Evolutionary conservation across 306 rosid species (phyloP), one percentile per base, ranked within the genome.

Genomic region (Begonia peltatifolia): DNA sequence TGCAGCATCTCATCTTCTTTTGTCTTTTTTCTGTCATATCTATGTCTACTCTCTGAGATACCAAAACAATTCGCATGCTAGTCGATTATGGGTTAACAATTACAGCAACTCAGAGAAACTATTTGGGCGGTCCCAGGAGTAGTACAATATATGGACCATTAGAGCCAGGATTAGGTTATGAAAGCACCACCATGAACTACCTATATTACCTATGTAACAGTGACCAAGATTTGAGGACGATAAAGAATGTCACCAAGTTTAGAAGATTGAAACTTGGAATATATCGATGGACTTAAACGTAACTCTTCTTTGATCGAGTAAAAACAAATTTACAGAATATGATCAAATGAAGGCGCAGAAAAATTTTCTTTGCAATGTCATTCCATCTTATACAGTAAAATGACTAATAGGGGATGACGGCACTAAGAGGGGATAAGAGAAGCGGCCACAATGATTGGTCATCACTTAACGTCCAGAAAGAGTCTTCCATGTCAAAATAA

Each of bases 91-190:
- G 23, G 23, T 60, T n/a, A n/a, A n/a, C n/a, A n/a, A n/a, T n/a
- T n/a, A 75, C 95, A 84, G 95, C 90, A 56, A 74, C 66, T 54
- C 93, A 70, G 47, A 62, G 30, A n/a, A n/a, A 85, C 76, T 82
- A 82, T 59, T 11, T 82, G 71, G 73, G 72, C 68, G 58, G 48
- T 14, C 73, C 79, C 85, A 43, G 95, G 97, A 46, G 83, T 72
- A 67, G 69, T 83, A 63, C 85, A 42, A 66, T 66, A 41, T 42
- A 58, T 14, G 84, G 60, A 46, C 63, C 94, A 20, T 61, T 78
- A 47, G 74, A 74, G 13, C 84, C 95, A 3, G 95, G 94, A 41
- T 79, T 89, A 42, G 87, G 85, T 56, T 89, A 85, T 12, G 95
- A 89, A 71, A 85, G 94, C 15, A 63, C n/a, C 59, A 72, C 66